Base-by-base conservation (phyloP, 2,329 filamentous ascomycete genomes). In the Parastagonospora nodorum region DNA sequence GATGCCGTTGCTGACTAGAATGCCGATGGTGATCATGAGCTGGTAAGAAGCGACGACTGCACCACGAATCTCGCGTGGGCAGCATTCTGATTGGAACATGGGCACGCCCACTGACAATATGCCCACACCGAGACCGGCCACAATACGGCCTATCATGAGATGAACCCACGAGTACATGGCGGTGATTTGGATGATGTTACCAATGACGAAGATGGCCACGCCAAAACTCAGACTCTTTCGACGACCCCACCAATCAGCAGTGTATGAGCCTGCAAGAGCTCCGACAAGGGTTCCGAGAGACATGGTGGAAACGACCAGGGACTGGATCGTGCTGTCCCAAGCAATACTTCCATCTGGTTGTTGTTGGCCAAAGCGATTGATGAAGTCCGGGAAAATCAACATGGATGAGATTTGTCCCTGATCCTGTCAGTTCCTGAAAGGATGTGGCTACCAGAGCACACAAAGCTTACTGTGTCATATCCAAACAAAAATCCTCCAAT, bases 1-100 rank as follows among this genome's bases (percentile, higher is more conserved):
- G 55, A 71, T 68, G 11, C 58, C 59, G 47, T 71, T 69, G 5
- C 64, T 63, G 24, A 71, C 60, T 8, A 71, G 51, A 52, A 77
- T 77, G 50, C 74, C 75, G 33, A 77, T 68, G 8, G 75, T 77
- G 47, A 77, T 74, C 69, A 77, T 75, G n/a, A 77, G 71, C 58
- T 77, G 75, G 60, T 77, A 77, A 4, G 71, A 75, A 11, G 75
- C 71, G n/a, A 88, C 82, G 37, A 88, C 81, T 30, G 83, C 81
- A 59, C 85, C 85, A 58, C 85, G 83, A 53, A 88, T 85, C 61
- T 84, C 79, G 14, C 80, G 78, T 4, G 86, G 86, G 1, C 83
- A 79, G 45, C 79, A 84, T 66, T 88, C 86, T 35, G 82, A 82
- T 71, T 88, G 85, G 71, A 85, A 88, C 79, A 88, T 84, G 50